A percentile compares a stretch with the other conserved stretches of the same genome.
phyloP scores from a whole-genome alignment of 179 eudicot species.

The Beta macrorhiza region DNA sequence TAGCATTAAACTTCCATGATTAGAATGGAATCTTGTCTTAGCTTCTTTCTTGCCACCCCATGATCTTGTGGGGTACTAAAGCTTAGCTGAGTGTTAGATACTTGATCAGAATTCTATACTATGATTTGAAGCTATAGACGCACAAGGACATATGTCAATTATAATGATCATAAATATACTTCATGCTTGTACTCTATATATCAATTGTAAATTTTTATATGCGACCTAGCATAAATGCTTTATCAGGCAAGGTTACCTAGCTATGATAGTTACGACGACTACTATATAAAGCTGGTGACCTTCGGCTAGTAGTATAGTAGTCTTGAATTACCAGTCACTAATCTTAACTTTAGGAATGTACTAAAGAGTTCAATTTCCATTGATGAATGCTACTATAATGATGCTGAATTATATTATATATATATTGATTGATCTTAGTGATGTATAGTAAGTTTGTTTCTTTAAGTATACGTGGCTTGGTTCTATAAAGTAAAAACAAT shows the following conservation, averaged over 20 bases:
- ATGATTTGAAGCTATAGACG: not conserved
- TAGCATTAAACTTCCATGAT: not conserved
- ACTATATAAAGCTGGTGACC: not conserved
- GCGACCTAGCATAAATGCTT: not conserved
- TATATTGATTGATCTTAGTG: too few relatives aligned
- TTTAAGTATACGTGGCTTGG: too few relatives aligned
- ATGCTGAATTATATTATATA: too few relatives aligned
- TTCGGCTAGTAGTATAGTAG: not conserved
- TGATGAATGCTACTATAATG: too few relatives aligned
- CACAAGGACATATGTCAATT: slow-evolving; percentile 8
- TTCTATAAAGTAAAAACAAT: too few relatives aligned
- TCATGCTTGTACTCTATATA: slow-evolving; percentile 4
- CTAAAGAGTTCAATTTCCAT: too few relatives aligned
- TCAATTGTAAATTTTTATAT: not conserved
- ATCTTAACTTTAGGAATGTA: not conserved
- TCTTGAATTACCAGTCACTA: not conserved
- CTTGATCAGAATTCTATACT: not conserved
- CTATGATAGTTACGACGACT: not conserved
- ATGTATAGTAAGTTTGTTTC: too few relatives aligned
- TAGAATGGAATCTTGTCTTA: not conserved
- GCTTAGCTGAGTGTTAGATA: not conserved
- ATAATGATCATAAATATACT: not conserved
- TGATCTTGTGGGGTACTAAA: not conserved
- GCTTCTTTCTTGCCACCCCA: not conserved
- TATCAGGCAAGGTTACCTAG: not conserved